These are phyloP conservation scores for Candida koratica DNA, from an alignment of 805 yeast genomes.

Conservation along the genomic window DNA sequence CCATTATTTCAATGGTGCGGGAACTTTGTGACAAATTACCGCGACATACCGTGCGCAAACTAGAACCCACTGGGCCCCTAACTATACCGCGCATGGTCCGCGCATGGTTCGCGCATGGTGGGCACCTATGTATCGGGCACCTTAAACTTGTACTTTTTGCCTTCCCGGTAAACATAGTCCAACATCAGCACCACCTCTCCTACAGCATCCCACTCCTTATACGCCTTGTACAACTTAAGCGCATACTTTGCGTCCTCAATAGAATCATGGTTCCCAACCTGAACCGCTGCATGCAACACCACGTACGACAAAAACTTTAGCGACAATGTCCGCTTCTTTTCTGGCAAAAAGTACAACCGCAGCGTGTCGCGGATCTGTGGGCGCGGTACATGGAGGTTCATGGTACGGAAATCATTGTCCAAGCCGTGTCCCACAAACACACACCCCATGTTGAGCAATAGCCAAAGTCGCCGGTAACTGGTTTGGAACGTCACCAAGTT, in stretches of 20 bases:
- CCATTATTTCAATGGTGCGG: constrained; percentile 2
- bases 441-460: constrained; percentile 82
- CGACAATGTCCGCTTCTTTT: constrained; percentile 73
- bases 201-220: constrained; percentile 66
- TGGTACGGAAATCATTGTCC: constrained; percentile 85
- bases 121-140: constrained; percentile 32
- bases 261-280: constrained; percentile 92
- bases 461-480: constrained; percentile 87
- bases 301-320: constrained; percentile 83
- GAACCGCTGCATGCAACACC: constrained; percentile 71
- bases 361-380: constrained; percentile 88
- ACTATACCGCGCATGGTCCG: neutral
- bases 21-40: too few relatives aligned
- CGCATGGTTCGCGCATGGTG: neutral
- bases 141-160: constrained; percentile 51
- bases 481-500: constrained; percentile 75
- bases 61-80: too few relatives aligned
- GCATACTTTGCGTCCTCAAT: constrained; percentile 95
- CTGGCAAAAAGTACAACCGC: constrained; percentile 68
- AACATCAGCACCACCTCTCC: constrained; percentile 56
- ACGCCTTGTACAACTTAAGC: constrained; percentile 67
- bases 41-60: too few relatives aligned
- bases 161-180: constrained; percentile 67
- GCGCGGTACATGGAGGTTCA: constrained; percentile 84
- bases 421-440: constrained; percentile 94